Percentiles rank a stretch among this genome's conserved stretches.
These are phyloP conservation scores for Rhytidhysteron rufulum DNA, from an alignment of 2,329 filamentous ascomycete genomes.

Conservation along the genomic window DNA sequence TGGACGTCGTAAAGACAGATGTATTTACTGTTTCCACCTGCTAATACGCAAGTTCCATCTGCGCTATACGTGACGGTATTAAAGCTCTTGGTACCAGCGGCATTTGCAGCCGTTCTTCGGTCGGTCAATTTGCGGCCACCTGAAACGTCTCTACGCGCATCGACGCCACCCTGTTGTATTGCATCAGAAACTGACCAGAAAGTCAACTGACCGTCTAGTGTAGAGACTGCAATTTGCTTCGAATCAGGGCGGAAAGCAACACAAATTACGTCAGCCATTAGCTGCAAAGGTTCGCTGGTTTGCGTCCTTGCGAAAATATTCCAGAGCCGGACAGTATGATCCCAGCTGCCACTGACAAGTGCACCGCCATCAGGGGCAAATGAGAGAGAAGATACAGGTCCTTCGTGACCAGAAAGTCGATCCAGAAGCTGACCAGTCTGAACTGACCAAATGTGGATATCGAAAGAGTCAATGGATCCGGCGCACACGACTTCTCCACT, in stretches of 20 bases:
- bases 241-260: conserved; percentile 88
- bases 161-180: conserved; percentile 78
- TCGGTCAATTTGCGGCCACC: conserved; percentile 87
- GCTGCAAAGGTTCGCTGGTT: conserved; percentile 87
- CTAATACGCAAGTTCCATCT: conserved; percentile 85
- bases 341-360: conserved; percentile 92
- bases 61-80: conserved; percentile 84
- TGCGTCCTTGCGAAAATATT: conserved; percentile 91
- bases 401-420: conserved; percentile 86
- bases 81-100: conserved; percentile 86
- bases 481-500: conserved; percentile 95
- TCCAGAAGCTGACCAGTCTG: conserved; percentile 95
- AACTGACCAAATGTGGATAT: conserved; percentile 97
- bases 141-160: conserved; percentile 87
- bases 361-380: conserved; percentile 84
- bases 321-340: conserved; percentile 93
- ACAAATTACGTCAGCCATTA: conserved; percentile 85
- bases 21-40: conserved; percentile 95
- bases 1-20: conserved; percentile 96
- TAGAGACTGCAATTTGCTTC: conserved; percentile 84
- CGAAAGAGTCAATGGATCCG: conserved; percentile 91
- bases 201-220: conserved; percentile 85
- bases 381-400: conserved; percentile 80
- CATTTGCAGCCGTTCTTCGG: conserved; percentile 85
- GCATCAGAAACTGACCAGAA: conserved; percentile 94